These are phyloP conservation scores for Candida dajiaensis DNA, from an alignment of 805 yeast genomes.

Conservation along the genomic window DNA sequence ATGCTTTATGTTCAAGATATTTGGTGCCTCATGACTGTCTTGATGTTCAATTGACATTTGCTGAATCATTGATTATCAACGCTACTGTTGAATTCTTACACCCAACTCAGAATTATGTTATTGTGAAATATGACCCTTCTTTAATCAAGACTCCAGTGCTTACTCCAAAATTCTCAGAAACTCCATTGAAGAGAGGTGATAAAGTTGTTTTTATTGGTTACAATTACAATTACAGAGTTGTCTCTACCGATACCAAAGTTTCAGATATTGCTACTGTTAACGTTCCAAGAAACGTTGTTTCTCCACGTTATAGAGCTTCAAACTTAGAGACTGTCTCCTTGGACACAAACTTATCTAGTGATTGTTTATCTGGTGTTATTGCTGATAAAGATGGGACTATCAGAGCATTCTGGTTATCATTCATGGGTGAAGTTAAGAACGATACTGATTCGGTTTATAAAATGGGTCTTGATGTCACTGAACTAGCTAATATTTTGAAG, in stretches of 20 bases:
- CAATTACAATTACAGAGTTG: constrained; percentile 61
- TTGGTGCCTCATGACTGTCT: constrained; percentile 73
- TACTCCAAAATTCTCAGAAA: constrained; percentile 56
- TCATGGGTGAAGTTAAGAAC: constrained; percentile 65
- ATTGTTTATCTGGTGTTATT: constrained; percentile 75
- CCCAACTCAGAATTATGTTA: constrained; percentile 82
- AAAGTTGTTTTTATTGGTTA: constrained; percentile 75
- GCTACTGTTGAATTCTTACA: constrained; percentile 79
- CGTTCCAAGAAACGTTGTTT: constrained; percentile 58
- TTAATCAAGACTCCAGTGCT: constrained; percentile 65
- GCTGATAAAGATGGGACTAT: constrained; percentile 74
- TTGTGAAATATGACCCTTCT: constrained; percentile 74
- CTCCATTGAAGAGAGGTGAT: constrained; percentile 68
- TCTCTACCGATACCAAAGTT: constrained; percentile 69
- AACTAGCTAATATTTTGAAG: constrained; percentile 52
- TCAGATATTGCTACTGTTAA: constrained; percentile 71
- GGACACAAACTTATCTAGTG: constrained; percentile 65
- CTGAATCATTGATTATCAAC: constrained; percentile 78
- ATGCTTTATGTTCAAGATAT: constrained; percentile 70
- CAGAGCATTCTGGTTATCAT: constrained; percentile 81
- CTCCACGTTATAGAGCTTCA: constrained; percentile 83
- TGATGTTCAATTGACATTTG: constrained; percentile 72
- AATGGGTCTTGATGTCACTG: constrained; percentile 74
- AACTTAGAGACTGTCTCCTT: constrained; percentile 72
- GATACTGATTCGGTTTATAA: constrained; percentile 59